A percentile compares a stretch with the other conserved stretches of the same genome.
phyloP scores from a whole-genome alignment of 148 eudicot species.

The Gaultheria prostrata region DNA sequence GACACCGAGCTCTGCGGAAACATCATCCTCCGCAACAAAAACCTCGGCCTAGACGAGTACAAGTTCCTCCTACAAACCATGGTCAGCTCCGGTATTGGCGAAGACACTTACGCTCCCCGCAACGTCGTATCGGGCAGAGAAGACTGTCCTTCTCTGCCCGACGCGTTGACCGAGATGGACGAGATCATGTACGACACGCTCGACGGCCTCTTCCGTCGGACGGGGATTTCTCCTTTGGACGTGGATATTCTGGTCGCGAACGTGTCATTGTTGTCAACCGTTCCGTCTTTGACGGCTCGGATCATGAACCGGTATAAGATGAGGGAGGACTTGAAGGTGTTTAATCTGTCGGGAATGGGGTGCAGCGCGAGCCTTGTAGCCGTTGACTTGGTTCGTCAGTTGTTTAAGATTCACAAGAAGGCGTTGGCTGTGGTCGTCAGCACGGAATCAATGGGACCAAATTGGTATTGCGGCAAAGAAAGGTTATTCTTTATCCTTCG shows the following conservation, averaged over 20 bases:
- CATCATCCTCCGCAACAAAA: constrained; percentile 32
- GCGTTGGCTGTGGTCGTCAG: constrained; percentile 59
- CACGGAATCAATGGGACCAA: constrained; percentile 62
- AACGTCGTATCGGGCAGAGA: constrained; percentile 30
- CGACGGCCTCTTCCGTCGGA: constrained; percentile 36
- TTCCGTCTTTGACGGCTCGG: constrained; percentile 67
- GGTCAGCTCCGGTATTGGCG: constrained; percentile 40
- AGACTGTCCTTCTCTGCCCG: constrained; percentile 16
- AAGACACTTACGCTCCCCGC: constrained; percentile 33
- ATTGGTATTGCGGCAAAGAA: constrained; percentile 78
- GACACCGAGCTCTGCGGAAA: constrained; percentile 24
- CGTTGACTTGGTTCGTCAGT: constrained; percentile 53
- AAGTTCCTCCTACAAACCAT: constrained; percentile 36
- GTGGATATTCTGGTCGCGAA: constrained; percentile 76
- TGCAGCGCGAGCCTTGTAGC: constrained; percentile 82
- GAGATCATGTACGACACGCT: constrained; percentile 25
- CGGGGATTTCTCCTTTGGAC: constrained; percentile 46
- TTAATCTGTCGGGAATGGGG: constrained; percentile 77
- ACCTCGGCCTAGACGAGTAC: constrained; percentile 33
- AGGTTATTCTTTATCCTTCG: background rate
- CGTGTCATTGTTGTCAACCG: constrained; percentile 51
- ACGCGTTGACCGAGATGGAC: constrained; percentile 33
- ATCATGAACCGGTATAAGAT: constrained; percentile 69
- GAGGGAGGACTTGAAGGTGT: constrained; percentile 54
- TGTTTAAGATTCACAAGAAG: constrained; percentile 49